These are phyloP conservation scores for Monosporozyma siamensis DNA, from an alignment of 805 yeast genomes.

Conservation along the genomic window DNA sequence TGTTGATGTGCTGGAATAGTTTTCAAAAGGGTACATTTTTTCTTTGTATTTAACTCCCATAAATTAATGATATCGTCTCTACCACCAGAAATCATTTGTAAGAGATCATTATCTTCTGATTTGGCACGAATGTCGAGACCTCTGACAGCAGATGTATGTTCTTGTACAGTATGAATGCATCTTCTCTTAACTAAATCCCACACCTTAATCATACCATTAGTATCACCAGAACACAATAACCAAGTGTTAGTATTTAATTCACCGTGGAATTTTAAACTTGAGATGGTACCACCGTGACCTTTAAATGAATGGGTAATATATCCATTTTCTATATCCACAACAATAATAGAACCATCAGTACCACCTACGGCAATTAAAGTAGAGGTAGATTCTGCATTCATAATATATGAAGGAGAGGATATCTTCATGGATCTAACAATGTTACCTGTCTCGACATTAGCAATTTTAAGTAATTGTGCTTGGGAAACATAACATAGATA, in stretches of 20 bases:
- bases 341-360: conserved; percentile 84
- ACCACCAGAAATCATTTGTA: conserved; percentile 66
- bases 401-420: conserved; percentile 74
- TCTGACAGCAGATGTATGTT: conserved; percentile 79
- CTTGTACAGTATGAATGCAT: conserved; percentile 51
- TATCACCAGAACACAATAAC: conserved; percentile 70
- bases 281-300: conserved; percentile 88
- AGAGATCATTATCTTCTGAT: conserved; percentile 31
- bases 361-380: conserved; percentile 89
- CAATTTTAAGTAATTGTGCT: conserved; percentile 71
- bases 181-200: conserved; percentile 68
- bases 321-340: conserved; percentile 87
- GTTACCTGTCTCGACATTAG: conserved; percentile 28
- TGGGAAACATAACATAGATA: conserved; percentile 68
- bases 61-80: conserved; percentile 61
- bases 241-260: conserved; percentile 58
- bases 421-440: conserved; percentile 47
- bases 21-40: conserved; percentile 44
- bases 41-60: conserved; percentile 46
- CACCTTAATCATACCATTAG: conserved; percentile 44
- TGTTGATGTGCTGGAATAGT: conserved; percentile 69
- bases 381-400: conserved; percentile 69
- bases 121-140: conserved; percentile 54
- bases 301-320: conserved; percentile 80
- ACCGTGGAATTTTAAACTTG: conserved; percentile 69